These are phyloP conservation scores for Fusarium ambrosium DNA, from an alignment of 2,329 filamentous ascomycete genomes.

Conservation along the genomic window DNA sequence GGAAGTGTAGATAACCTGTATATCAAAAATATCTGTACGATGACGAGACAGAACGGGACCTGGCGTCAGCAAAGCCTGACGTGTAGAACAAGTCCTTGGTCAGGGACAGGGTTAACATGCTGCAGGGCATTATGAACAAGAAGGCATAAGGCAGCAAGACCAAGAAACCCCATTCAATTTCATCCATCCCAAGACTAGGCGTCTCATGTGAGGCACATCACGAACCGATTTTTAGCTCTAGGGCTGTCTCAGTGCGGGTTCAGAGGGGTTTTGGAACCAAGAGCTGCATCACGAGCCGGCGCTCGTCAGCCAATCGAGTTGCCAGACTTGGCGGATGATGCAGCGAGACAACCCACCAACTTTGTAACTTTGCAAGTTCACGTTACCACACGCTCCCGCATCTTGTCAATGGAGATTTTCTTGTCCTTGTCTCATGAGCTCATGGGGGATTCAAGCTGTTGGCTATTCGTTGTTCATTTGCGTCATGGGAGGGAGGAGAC, in stretches of 20 bases:
- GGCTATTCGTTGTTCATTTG: constrained; percentile 29
- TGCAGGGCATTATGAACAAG: background rate
- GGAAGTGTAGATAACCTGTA: constrained; percentile 15
- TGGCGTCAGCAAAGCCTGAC: constrained; percentile 24
- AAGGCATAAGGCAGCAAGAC: constrained; percentile 1
- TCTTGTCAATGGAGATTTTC: background rate
- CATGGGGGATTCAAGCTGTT: constrained; percentile 14
- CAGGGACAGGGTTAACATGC: constrained; percentile 12
- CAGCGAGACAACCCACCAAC: constrained; percentile 39
- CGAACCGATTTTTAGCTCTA: constrained; percentile 30
- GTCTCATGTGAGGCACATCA: constrained; percentile 42
- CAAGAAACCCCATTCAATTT: constrained; percentile 13
- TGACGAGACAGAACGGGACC: constrained; percentile 18
- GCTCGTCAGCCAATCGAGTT: constrained; percentile 35
- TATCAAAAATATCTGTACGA: constrained; percentile 26
- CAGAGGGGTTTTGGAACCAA: constrained; percentile 20
- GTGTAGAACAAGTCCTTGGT: constrained; percentile 22
- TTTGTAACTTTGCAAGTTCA: constrained; percentile 5
- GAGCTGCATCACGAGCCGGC: constrained; percentile 37
- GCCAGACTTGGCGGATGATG: constrained; percentile 29
- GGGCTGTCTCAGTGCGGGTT: constrained; percentile 27
- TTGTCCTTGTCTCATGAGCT: constrained; percentile 34
- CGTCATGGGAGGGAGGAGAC: constrained; percentile 10
- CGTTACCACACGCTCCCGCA: constrained; percentile 18
- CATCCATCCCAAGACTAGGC: constrained; percentile 12